Evolutionary conservation across 2,329 filamentous ascomycete species (phyloP).

Genomic region (Beauveria caledonica): DNA sequence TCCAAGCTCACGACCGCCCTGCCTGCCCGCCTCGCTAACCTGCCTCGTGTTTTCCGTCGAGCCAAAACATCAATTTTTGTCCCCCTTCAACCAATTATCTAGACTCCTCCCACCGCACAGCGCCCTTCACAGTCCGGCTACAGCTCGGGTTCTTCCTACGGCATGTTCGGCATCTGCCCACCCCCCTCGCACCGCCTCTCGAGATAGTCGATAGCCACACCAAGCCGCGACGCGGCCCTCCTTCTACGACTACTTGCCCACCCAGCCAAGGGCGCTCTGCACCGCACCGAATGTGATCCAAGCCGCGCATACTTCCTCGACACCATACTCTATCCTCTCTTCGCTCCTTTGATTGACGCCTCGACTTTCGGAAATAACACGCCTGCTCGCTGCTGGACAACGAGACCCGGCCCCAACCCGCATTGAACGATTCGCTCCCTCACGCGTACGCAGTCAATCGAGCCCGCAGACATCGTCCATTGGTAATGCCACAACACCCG

Average conservation of each 20-base stretch:
- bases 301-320: background rate
- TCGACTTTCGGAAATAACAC: background rate
- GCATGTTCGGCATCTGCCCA: background rate
- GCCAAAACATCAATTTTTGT: background rate
- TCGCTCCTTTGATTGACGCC: background rate
- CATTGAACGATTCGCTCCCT: background rate
- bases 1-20: slow-evolving; percentile 8
- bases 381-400: slow-evolving; percentile 4
- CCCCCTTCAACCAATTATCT: background rate
- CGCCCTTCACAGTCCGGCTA: background rate
- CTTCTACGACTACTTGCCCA: background rate
- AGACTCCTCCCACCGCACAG: background rate
- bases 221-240: background rate
- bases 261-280: background rate
- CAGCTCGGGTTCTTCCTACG: background rate
- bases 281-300: slow-evolving; percentile 6
- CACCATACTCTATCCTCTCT: background rate
- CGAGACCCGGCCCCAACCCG: background rate
- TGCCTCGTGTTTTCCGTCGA: background rate
- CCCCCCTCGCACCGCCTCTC: background rate
- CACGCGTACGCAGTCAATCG: background rate
- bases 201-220: background rate
- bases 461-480: background rate
- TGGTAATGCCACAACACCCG: background rate
- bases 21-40: background rate